phyloP scores from a whole-genome alignment of 192 early-diverging fungal species.

The Allomyces javanicus region DNA sequence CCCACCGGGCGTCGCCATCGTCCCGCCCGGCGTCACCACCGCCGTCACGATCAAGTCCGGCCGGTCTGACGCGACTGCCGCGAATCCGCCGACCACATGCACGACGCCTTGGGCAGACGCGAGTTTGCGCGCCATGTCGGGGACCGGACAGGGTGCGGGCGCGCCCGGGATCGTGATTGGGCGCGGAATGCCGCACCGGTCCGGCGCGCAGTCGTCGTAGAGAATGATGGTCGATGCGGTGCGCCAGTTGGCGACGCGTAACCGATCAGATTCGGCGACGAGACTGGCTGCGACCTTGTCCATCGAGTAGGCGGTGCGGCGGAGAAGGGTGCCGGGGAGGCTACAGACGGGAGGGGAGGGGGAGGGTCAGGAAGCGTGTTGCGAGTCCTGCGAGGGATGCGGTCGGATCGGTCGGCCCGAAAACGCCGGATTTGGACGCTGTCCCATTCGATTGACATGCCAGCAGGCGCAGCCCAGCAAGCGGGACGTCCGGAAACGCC shows the following conservation, averaged over 20 bases:
- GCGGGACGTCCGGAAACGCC: too few relatives aligned
- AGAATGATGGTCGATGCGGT: not conserved
- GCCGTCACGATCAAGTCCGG: not conserved
- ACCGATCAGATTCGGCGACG: not conserved
- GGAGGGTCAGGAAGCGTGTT: too few relatives aligned
- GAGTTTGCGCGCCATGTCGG: not conserved
- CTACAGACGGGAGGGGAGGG: not conserved
- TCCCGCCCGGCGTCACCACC: too few relatives aligned
- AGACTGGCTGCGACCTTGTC: not conserved
- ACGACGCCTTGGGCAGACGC: not conserved
- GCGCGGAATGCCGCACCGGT: not conserved
- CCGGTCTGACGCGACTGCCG: not conserved
- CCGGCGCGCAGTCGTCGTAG: not conserved
- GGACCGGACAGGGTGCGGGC: not conserved
- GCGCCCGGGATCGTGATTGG: not conserved
- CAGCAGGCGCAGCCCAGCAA: too few relatives aligned
- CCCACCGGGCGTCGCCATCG: too few relatives aligned
- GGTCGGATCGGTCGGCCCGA: too few relatives aligned
- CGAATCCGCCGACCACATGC: not conserved
- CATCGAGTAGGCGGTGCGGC: not conserved
- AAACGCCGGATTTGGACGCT: too few relatives aligned
- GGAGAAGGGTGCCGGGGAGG: not conserved
- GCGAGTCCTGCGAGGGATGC: too few relatives aligned
- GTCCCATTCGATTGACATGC: too few relatives aligned
- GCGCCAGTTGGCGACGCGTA: not conserved